A percentile compares a stretch with the other conserved stretches of the same genome.
phyloP scores from a whole-genome alignment of 768 basidiomycete genomes.

The Rhodocollybia butyracea region DNA sequence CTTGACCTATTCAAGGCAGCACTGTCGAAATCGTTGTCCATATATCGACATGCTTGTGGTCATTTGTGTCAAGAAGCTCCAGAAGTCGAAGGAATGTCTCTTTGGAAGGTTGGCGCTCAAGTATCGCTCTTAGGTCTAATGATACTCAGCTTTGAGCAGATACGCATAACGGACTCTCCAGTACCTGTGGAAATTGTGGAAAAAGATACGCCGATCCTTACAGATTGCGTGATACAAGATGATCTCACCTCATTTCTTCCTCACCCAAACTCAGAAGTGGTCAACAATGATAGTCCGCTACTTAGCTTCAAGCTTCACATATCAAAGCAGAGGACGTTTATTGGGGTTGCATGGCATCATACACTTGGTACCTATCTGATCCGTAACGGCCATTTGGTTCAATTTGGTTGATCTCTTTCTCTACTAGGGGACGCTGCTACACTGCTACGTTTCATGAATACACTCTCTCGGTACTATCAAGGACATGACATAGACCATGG shows the following conservation, averaged over 20 bases:
- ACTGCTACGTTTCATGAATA: slow-evolving; percentile 25
- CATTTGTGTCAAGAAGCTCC: neutral
- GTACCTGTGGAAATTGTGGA: neutral
- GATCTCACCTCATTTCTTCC: neutral
- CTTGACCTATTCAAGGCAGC: neutral
- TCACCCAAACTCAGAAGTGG: neutral
- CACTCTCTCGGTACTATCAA: slow-evolving; percentile 27
- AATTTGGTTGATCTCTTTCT: too few species aligned
- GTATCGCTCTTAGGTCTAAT: neutral
- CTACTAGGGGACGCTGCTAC: slow-evolving; percentile 24
- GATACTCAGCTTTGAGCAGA: neutral
- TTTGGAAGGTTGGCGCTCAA: neutral
- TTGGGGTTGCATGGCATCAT: slow-evolving; percentile 33
- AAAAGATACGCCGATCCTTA: neutral
- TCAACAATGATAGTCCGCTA: neutral
- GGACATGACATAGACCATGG: slow-evolving; percentile 5
- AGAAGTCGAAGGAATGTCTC: neutral
- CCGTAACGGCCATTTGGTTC: neutral
- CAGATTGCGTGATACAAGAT: neutral
- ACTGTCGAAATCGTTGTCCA: slow-evolving; percentile 4
- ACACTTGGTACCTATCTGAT: slow-evolving; percentile 22
- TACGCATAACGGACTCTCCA: neutral
- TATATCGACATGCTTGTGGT: slow-evolving; percentile 3
- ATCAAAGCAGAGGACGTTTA: slow-evolving; percentile 20
- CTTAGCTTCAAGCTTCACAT: slow-evolving; percentile 24